Evolutionary conservation across 2,329 filamentous ascomycete genomes (phyloP), one percentile per base, ranked within the genome.

Genomic region (Penicillium sp.): DNA sequence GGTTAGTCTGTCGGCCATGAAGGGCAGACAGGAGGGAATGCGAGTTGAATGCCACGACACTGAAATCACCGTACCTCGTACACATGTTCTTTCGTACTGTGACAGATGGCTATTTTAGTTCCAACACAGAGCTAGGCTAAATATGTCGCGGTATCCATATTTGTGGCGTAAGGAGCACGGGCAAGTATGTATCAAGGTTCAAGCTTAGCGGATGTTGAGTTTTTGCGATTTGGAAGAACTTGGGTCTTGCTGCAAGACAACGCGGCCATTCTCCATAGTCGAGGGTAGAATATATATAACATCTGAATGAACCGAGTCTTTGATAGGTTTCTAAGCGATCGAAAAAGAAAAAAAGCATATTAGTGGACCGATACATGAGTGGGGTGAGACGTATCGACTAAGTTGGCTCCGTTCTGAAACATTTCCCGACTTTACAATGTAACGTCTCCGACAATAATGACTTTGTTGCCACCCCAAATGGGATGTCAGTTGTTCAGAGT

Each of bases 101-200:
- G 46, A 45, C 40, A 46, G 39, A 16, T 31, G 50, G 23, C 37
- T 21, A 39, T 37, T 38, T 38, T 38, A 50, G 34, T 5, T 25
- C 35, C 35, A 39, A 16, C 16, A 16, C 48, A 35, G 37, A 54
- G 31, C 31, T 41, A 16, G 45, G 8, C 16, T 31, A 41, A 25
- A 32, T 46, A 55, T 52, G 47, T 52, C 48, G 55, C 39, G 57
- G 59, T 56, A 57, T 48, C 46, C 50, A 59, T 56, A 55, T 47
- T 53, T 53, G 60, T 60, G 60, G 56, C 50, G 58, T 48, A 31
- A 46, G 27, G 15, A 32, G 31, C 32, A 37, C 41, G 32, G 29
- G 31, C 23, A 45, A 46, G 42, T 44, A 21, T 29, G 15, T 42
- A 9, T 12, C 16, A 7, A 29, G 9, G 29, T 29, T 25, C 6